These are phyloP conservation scores for Ogataea zsoltii DNA, from an alignment of 805 yeast species.

Conservation along the genomic window DNA sequence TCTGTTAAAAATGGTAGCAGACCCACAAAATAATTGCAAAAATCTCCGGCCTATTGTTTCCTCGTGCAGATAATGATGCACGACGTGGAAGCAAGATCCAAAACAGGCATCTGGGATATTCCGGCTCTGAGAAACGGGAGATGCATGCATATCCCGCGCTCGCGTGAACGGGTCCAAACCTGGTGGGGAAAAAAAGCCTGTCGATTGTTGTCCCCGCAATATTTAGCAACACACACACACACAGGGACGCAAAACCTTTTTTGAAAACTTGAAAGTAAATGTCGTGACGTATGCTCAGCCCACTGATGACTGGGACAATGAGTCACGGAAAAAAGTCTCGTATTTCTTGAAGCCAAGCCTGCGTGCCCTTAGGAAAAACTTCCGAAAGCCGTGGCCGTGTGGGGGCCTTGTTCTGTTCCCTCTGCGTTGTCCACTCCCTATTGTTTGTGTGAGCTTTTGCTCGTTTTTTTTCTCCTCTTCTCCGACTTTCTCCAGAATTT, in stretches of 20 bases:
- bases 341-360: too few species aligned
- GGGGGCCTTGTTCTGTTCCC: background rate
- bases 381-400: too few species aligned
- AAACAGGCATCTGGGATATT: constrained; percentile 1
- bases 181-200: too few species aligned
- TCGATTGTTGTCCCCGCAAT: constrained; percentile 5
- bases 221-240: too few species aligned
- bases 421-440: background rate
- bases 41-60: constrained; percentile 3
- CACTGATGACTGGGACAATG: too few species aligned
- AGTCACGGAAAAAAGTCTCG: too few species aligned
- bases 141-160: constrained; percentile 1
- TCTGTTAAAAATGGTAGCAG: background rate
- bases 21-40: too few species aligned
- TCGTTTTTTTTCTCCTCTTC: background rate
- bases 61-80: background rate
- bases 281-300: too few species aligned
- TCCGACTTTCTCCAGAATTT: constrained; percentile 4
- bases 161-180: background rate
- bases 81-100: background rate
- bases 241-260: background rate
- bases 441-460: background rate
- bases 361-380: too few species aligned
- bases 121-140: constrained; percentile 1
- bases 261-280: background rate